Evolutionary conservation across 176 grass and related monocot species (phyloP).

Genomic region (Oryza australiensis): DNA sequence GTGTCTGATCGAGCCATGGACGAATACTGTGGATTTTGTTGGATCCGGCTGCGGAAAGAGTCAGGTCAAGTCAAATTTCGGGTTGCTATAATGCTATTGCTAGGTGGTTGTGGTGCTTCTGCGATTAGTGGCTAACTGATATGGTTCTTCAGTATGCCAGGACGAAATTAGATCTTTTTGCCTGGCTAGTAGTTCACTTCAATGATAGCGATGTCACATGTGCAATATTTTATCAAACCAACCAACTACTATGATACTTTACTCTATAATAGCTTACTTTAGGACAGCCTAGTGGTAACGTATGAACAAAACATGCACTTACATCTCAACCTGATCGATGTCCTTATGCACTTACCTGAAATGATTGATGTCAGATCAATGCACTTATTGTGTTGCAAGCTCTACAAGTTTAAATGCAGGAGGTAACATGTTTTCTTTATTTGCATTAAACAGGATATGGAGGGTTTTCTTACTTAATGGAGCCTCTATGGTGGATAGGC

Average conservation of each 20-base stretch:
- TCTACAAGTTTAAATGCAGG: constrained; percentile 1
- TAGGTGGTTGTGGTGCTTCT: not conserved
- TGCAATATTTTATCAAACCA: not conserved
- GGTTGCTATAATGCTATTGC: not conserved
- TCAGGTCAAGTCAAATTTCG: constrained; percentile 5
- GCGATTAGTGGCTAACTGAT: not conserved
- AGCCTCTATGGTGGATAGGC: constrained; percentile 90
- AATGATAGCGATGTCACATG: not conserved
- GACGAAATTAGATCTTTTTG: not conserved
- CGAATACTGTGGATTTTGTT: not conserved
- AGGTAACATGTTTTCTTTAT: constrained; percentile 33
- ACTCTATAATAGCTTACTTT: not conserved
- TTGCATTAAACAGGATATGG: constrained; percentile 60
- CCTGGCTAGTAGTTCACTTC: not conserved
- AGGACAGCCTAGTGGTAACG: not conserved
- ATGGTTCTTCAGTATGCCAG: not conserved
- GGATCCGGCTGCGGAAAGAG: not conserved
- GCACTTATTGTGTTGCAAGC: not conserved
- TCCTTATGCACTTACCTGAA: not conserved
- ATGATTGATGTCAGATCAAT: not conserved
- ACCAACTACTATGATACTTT: not conserved
- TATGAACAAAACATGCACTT: not conserved
- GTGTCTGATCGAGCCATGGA: constrained; percentile 2
- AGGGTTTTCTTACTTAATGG: constrained; percentile 83
- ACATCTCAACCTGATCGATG: not conserved